Base-by-base conservation (phyloP, 2,329 filamentous ascomycete genomes). In the Calonectria ilicicola region DNA sequence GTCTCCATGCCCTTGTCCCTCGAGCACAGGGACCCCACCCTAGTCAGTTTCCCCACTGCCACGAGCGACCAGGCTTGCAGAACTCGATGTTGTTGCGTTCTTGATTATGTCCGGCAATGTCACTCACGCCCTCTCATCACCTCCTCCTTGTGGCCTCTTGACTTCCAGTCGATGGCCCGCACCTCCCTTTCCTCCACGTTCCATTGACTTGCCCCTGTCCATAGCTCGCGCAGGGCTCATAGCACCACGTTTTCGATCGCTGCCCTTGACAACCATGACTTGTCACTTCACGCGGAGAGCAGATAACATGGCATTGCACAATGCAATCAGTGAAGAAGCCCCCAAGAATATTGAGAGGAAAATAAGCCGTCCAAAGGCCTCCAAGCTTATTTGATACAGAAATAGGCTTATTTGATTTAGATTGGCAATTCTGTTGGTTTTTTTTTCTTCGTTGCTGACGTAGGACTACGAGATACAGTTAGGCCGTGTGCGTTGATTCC, bases 21-120 rank as follows among this genome's bases (percentile, higher is more conserved):
- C 38, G 60, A 58, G 58, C 46, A 53, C 23, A 49, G 63, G 44
- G 21, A 44, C 63, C 51, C 64, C 51, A 62, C 68, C 49, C 47
- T 23, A 58, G 44, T 68, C 35, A 29, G 58, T 58, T 70, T 66
- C 68, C 60, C 65, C 70, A 72, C 66, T 69, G 53, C 70, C 70
- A 72, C 66, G 70, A 69, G 70, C 62, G 60, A 47, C 44, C 56
- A 62, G 63, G 35, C 69, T 60, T 60, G 53, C 53, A 60, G 53
- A 35, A 32, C 53, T 23, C 38, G 10, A 35, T 60, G 53, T 26
- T 40, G 53, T 60, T 56, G 51, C 51, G 51, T 56, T 56, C 23
- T 49, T 66, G 21, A 27, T 65, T 53, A 40, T 58, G 49, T 47
- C 56, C 32, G 56, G 32, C 56, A 62, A 14, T 27, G 32, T 42